phyloP scores from a whole-genome alignment of 2,329 filamentous ascomycete species.

The Talaromyces sp. region DNA sequence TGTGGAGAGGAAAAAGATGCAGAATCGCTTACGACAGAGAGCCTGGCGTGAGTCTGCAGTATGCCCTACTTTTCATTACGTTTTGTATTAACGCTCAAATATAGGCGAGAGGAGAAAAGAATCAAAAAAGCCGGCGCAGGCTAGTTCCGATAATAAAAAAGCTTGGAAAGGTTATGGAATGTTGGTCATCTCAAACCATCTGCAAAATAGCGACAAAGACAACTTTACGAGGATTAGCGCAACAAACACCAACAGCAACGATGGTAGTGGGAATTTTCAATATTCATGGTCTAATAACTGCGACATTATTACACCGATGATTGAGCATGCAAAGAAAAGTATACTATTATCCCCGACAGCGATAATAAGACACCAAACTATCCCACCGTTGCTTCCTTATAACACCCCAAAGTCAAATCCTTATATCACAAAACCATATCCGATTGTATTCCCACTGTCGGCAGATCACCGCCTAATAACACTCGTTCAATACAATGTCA shows the following conservation, averaged over 20 bases:
- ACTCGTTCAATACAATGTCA: constrained; percentile 4
- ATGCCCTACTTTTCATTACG: neutral
- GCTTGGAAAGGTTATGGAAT: neutral
- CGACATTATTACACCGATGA: neutral
- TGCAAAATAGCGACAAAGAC: neutral
- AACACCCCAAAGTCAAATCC: neutral
- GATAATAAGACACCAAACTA: neutral
- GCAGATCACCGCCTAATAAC: constrained; percentile 1
- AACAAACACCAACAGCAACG: neutral
- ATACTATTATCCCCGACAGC: neutral
- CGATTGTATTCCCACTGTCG: neutral
- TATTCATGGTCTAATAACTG: neutral
- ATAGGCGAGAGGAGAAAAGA: neutral
- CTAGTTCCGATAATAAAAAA: neutral
- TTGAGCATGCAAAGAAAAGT: neutral
- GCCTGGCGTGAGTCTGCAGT: neutral
- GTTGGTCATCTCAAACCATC: neutral
- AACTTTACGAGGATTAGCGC: neutral
- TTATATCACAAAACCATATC: neutral
- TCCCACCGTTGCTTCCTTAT: neutral
- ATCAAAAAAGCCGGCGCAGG: neutral
- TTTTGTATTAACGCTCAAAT: neutral
- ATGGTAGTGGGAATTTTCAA: neutral
- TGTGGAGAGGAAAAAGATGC: neutral
- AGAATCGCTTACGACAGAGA: neutral